Evolutionary conservation across 495 filamentous ascomycete genomes (phyloP).

Genomic region (Lasiosphaeria ovina): DNA sequence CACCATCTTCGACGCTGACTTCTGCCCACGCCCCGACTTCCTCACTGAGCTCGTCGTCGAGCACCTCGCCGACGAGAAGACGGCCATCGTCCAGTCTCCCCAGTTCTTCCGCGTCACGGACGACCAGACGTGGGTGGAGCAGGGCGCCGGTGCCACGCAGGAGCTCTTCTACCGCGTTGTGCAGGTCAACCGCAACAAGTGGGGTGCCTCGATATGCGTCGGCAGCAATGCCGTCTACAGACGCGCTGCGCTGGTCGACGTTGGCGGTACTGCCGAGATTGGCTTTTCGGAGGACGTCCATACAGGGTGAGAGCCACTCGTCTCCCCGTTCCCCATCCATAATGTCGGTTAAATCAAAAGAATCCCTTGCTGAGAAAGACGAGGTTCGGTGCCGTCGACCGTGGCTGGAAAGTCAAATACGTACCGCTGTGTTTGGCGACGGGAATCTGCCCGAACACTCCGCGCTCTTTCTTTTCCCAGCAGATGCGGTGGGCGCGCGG

Average conservation of each 20-base stretch:
- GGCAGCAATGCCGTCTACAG: conserved; percentile 34
- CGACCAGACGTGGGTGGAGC: conserved; percentile 36
- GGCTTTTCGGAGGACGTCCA: conserved; percentile 37
- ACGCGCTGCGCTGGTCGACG: conserved; percentile 26
- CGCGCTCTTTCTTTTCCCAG: conserved; percentile 35
- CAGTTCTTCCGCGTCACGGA: conserved; percentile 33
- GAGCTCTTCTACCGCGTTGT: conserved; percentile 36
- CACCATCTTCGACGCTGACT: conserved; percentile 37
- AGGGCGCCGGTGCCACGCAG: conserved; percentile 35
- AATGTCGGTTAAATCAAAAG: neutral
- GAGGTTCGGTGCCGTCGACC: conserved; percentile 31
- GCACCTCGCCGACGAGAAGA: conserved; percentile 31
- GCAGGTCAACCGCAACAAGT: conserved; percentile 33
- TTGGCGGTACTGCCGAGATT: conserved; percentile 34
- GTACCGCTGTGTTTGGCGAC: conserved; percentile 33
- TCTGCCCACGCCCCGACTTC: conserved; percentile 32
- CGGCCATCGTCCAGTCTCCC: conserved; percentile 31
- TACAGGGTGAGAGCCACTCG: conserved; percentile 24
- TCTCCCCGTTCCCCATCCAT: neutral
- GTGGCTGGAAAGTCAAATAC: conserved; percentile 37
- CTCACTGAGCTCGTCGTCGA: conserved; percentile 29
- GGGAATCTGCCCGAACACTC: conserved; percentile 35
- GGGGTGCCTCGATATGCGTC: conserved; percentile 35
- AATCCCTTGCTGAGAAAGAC: too few relatives aligned
- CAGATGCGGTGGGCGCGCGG: conserved; percentile 37